Conservation (phyloP, 2,329 filamentous ascomycete species). For the Clonostachys sp. region DNA sequence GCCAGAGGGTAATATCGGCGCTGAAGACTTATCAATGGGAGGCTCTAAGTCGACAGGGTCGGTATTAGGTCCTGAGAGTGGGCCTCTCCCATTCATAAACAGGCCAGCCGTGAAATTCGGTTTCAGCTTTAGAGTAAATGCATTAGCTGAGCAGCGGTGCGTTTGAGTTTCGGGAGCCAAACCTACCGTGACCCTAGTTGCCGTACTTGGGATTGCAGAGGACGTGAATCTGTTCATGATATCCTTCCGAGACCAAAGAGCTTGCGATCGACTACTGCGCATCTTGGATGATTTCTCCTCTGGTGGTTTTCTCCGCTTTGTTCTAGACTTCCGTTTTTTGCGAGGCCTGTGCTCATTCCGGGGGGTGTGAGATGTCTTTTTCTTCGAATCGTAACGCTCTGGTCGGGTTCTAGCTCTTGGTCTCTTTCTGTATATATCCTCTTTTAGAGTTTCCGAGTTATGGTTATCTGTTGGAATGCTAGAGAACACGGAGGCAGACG, state of each 20-base stretch:
- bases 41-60: too few species aligned
- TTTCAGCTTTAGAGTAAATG: constrained; percentile 16
- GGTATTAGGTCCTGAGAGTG: constrained; percentile 2
- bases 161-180: neutral
- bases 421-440: neutral
- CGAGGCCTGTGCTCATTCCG: neutral
- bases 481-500: too few species aligned
- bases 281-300: neutral
- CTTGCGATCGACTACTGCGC: too few species aligned
- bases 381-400: neutral
- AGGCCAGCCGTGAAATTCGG: constrained; percentile 23
- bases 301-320: neutral
- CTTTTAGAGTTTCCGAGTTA: too few species aligned
- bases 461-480: too few species aligned
- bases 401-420: neutral
- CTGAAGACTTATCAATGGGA: too few species aligned
- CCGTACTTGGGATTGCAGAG: constrained; percentile 36
- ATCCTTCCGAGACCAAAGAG: constrained; percentile 30
- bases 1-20: too few species aligned
- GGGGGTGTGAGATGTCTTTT: neutral
- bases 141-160: too few species aligned
- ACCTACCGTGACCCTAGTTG: constrained; percentile 20
- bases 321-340: too few species aligned
- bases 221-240: constrained; percentile 54
- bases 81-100: constrained; percentile 20